These are phyloP conservation scores for Pseudopyricularia javanii DNA, from an alignment of 2,329 filamentous ascomycete genomes.

Conservation along the genomic window DNA sequence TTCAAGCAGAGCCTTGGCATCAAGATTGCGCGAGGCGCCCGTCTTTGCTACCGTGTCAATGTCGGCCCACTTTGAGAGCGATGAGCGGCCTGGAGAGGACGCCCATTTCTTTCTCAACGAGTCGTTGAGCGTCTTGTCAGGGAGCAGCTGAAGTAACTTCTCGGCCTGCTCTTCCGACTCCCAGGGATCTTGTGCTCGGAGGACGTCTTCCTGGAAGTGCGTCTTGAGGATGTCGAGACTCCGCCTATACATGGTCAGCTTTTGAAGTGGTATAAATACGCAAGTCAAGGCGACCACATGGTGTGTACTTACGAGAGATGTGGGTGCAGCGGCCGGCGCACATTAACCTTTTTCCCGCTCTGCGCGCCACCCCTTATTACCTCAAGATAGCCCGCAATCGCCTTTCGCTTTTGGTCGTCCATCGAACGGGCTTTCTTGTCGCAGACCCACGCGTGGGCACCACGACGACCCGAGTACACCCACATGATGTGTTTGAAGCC, in stretches of 20 bases:
- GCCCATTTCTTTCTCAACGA: constrained; percentile 86
- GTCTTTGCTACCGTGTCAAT: constrained; percentile 78
- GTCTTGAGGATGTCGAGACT: constrained; percentile 75
- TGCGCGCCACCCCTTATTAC: constrained; percentile 78
- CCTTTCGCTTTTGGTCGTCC: constrained; percentile 74
- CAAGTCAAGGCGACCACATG: background rate
- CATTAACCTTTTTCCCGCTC: constrained; percentile 75
- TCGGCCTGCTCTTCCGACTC: constrained; percentile 55
- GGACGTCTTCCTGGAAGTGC: constrained; percentile 74
- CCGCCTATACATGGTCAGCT: constrained; percentile 27
- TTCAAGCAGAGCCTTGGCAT: constrained; percentile 62
- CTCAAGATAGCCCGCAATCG: constrained; percentile 82
- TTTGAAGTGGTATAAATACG: background rate
- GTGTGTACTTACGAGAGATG: constrained; percentile 50
- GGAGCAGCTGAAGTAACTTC: constrained; percentile 72
- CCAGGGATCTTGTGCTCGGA: constrained; percentile 82
- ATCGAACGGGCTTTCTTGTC: constrained; percentile 75
- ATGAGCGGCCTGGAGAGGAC: constrained; percentile 64
- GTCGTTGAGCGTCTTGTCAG: constrained; percentile 65
- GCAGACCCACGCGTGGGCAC: constrained; percentile 96
- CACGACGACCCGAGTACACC: constrained; percentile 95
- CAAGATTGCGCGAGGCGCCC: constrained; percentile 59
- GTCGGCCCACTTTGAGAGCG: constrained; percentile 80
- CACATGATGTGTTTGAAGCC: constrained; percentile 95
- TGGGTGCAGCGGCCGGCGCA: constrained; percentile 76